Evolutionary conservation across 2,329 filamentous ascomycete genomes (phyloP), one percentile per base, ranked within the genome.

Genomic region (Fusarium newnesense): DNA sequence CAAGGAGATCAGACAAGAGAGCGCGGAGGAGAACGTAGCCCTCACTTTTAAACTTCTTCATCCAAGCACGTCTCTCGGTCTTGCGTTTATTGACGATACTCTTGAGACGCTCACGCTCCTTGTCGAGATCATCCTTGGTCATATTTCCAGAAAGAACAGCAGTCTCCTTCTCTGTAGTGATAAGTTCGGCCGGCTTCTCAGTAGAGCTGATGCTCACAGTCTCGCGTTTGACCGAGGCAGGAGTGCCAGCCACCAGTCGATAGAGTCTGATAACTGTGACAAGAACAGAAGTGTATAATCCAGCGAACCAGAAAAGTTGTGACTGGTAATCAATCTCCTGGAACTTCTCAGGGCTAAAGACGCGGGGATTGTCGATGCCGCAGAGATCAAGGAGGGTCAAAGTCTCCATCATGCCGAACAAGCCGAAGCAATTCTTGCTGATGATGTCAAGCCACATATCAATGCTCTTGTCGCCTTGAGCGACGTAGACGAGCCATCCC

Each of bases 291-390:
- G 87, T 86, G 16, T 82, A 82, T 28, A 94, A 82, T 1, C 87
- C 87, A 43, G 90, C 88, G 71, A 94, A 88, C 93, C 93, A 95
- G 80, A 92, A 91, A 59, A 89, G 87, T 81, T 93, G 89, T 1
- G 88, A 89, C 81, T 94, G 90, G 28, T 87, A 69, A 50, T 89
- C 84, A 8, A 92, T 75, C 32, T 70, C 75, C n/a, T 75, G 74
- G 21, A 86, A 86, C 79, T 83, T 77, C 42, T 84, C 85, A 2
- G 86, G 75, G 1, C 86, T 87, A 82, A 91, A 90, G 18, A 89
- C 79, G 52, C 87, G 82, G 70, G 90, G 71, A 60, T 82, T 83
- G 46, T 81, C 75, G 24, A 87, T 78, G 24, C 77, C 78, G 56
- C 86, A 73, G 32, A 85, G 80, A 82, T 92, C 85, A 68, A 90